These are phyloP conservation scores for Phytopythium litorale DNA, from an alignment of 352 stramenopile species.

Conservation along the genomic window DNA sequence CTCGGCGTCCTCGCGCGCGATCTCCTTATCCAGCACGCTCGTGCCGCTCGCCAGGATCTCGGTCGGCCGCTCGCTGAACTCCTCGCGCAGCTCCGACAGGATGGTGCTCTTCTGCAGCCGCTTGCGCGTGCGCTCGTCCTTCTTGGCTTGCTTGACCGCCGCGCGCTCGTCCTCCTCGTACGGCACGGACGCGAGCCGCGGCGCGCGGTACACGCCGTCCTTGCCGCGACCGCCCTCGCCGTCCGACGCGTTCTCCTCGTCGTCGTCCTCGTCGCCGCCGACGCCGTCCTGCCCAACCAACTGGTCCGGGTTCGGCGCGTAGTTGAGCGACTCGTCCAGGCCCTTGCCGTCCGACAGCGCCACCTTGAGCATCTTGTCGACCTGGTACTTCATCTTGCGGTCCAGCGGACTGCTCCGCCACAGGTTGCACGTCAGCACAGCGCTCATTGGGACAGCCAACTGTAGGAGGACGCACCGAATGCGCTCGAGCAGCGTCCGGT, in stretches of 20 bases:
- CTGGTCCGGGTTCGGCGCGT: constrained; percentile 75
- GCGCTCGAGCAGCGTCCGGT: constrained; percentile 80
- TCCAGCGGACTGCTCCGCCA: constrained; percentile 47
- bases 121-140: constrained; percentile 74
- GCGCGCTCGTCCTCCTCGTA: constrained; percentile 85
- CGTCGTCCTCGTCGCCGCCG: constrained; percentile 15
- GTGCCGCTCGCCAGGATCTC: constrained; percentile 66
- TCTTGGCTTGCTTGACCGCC: constrained; percentile 77
- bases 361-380: constrained; percentile 90
- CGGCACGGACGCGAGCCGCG: constrained; percentile 68
- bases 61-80: constrained; percentile 77
- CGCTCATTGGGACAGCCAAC: not conserved
- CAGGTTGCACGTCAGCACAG: not conserved
- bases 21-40: constrained; percentile 75
- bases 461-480: constrained; percentile 41
- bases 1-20: constrained; percentile 74
- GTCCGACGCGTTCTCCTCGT: constrained; percentile 38
- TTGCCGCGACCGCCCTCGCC: constrained; percentile 24
- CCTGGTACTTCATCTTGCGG: constrained; percentile 87
- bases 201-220: constrained; percentile 73
- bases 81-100: constrained; percentile 77
- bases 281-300: constrained; percentile 54
- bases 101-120: constrained; percentile 83
- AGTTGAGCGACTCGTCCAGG: constrained; percentile 75
- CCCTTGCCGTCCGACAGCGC: constrained; percentile 68